Evolutionary conservation across 345 rosid species (phyloP).

Genomic region (Turnera subulata): DNA sequence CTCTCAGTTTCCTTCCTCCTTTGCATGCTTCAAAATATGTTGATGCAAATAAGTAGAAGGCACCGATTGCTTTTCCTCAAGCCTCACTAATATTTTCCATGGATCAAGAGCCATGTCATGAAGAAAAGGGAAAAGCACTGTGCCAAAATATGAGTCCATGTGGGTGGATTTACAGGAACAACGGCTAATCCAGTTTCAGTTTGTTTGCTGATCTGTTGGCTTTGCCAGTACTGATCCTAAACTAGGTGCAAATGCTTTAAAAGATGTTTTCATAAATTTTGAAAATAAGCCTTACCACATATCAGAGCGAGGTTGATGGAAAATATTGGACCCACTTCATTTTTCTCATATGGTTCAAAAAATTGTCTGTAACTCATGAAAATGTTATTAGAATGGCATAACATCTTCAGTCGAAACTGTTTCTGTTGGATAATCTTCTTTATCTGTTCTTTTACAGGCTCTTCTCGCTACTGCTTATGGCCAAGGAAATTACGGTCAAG

Average conservation of each 20-base stretch:
- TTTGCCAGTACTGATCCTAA: not conserved
- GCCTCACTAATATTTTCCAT: no score
- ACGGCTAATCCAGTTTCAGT: no score
- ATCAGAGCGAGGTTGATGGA: not conserved
- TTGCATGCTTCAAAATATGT: not conserved
- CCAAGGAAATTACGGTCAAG: constrained; percentile 64
- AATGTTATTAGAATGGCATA: not conserved
- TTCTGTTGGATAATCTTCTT: not conserved
- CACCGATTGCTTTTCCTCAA: no score
- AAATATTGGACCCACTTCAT: not conserved
- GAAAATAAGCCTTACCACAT: not conserved
- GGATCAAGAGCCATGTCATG: no score
- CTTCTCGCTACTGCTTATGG: constrained; percentile 75
- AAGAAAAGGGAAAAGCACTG: no score
- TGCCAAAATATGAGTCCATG: no score
- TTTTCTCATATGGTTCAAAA: not conserved
- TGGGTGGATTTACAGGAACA: no score
- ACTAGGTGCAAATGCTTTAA: not conserved
- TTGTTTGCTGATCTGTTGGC: no score
- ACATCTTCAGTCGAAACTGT: not conserved
- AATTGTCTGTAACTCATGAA: not conserved
- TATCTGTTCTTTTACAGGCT: constrained; percentile 46
- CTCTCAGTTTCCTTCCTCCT: not conserved
- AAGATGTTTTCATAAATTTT: not conserved
- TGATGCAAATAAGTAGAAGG: no score